Evolutionary conservation across 2,329 filamentous ascomycete genomes (phyloP), one percentile per base, ranked within the genome.

Genomic region (Elsinoe necatrix): DNA sequence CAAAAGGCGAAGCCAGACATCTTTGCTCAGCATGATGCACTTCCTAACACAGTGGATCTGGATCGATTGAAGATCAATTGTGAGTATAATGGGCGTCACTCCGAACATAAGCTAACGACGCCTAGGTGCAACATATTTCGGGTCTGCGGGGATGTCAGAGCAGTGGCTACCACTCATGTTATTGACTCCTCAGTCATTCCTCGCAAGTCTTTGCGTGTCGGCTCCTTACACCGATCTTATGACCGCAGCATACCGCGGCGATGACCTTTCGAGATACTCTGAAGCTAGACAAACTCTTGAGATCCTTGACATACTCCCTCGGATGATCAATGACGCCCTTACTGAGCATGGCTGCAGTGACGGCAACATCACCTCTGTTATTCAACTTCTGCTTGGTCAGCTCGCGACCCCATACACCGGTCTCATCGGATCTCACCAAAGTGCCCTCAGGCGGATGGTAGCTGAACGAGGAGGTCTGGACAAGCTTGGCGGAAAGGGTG

Each of bases 141-240:
- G 65, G 7, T 65, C 61, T 25, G 58, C 57, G 11, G 61, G 62
- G 5, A 65, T 69, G 56, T 55, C 60, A n/a, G 45, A 58, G 34
- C 48, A 60, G 18, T 69, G 66, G 66, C 58, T 67, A n/a, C 67
- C 66, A 1, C 59, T 58, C 2, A 55, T 69, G n/a, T 58, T 66
- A 8, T 58, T 59, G 9, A 57, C 62, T 9, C 62, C 59, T 6
- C 62, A 64, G 35, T 63, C 67, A 1, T 69, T 68, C 41, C 56
- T 69, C 11, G 67, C 64, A 56, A 68, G 66, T 5, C 58, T 69
- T 1, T 66, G 63, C 54, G 65, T 68, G 11, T 67, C 67, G 2
- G 61, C 67, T 11, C 65, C 66, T 1, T 65, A 69, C 31, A 63
- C 67, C 12, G 67, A 69, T 37, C 63, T 67, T 21, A 69, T 69